Base-by-base conservation (phyloP, 2,329 filamentous ascomycete genomes). In the Xylaria sp. region DNA sequence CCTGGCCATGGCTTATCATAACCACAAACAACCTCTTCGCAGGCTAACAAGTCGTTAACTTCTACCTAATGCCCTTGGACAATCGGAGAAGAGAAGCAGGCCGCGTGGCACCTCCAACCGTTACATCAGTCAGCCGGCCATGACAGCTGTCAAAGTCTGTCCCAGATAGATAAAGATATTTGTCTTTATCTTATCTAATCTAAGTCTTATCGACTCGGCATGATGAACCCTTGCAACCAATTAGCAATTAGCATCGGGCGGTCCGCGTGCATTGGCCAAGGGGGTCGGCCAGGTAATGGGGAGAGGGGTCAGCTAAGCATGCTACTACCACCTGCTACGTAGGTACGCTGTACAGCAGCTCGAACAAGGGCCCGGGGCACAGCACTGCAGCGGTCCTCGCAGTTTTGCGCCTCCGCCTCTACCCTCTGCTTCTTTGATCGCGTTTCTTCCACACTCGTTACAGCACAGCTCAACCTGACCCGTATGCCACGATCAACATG, bases 341-440 rank as follows among this genome's bases (percentile, higher is more conserved):
- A 33, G 31, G 31, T 33, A 33, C 33, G 7, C 31, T 49, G 40
- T 38, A 48, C 61, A 57, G 64, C 60, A 57, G 70, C 59, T 64
- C 61, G 59, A 59, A 68, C 51, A 54, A 63, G 63, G 57, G 38
- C 64, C 57, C 44, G 61, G 28, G 65, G 46, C 58, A 56, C 57
- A 48, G 68, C 67, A 67, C 56, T 67, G 63, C 66, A 68, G 70
- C 38, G 38, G 49, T 67, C 67, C 63, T 66, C 68, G 66, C 70
- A 71, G 66, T 73, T 75, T 77, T 77, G 76, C 76, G 75, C 74
- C 70, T 74, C 70, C 69, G 67, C 72, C 69, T 71, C 70, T 67
- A 71, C 66, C 65, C 57, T 65, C 36, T 40, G 23, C 46, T 36
- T 56, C 59, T 67, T 59, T 66, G 61, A 66, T 72, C 71, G 69